phyloP scores from a whole-genome alignment of 768 basidiomycete genomes.

The Termitomyces sp. region DNA sequence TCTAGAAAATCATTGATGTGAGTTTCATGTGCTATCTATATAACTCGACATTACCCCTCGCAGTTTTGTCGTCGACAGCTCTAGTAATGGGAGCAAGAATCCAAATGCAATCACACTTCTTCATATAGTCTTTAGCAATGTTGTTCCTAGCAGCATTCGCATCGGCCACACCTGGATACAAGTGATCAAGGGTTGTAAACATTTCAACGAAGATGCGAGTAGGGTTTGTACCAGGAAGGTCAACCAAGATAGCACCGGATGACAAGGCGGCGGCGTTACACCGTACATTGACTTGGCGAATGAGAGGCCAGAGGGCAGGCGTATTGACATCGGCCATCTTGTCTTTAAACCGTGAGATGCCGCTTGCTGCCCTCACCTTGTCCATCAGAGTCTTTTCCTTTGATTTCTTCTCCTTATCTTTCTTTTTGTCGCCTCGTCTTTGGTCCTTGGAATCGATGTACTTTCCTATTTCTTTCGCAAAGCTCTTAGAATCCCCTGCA shows the following conservation, averaged over 20 bases:
- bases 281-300: constrained; percentile 58
- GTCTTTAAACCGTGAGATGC: constrained; percentile 17
- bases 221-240: constrained; percentile 48
- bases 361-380: constrained; percentile 22
- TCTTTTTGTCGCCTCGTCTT: constrained; percentile 45
- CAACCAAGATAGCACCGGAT: constrained; percentile 61
- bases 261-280: constrained; percentile 48
- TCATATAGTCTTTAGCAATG: constrained; percentile 67
- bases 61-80: constrained; percentile 64
- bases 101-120: constrained; percentile 62
- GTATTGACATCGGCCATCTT: constrained; percentile 23
- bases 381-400: constrained; percentile 35
- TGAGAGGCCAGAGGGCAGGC: constrained; percentile 59
- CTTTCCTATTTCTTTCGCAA: constrained; percentile 52
- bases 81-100: constrained; percentile 63
- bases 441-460: constrained; percentile 67
- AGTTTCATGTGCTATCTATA: not conserved
- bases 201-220: not conserved
- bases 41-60: constrained; percentile 37
- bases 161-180: constrained; percentile 47
- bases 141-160: constrained; percentile 61
- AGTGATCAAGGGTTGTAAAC: not conserved
- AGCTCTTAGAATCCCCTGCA: constrained; percentile 47
- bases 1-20: constrained; percentile 26
- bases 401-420: constrained; percentile 26